phyloP scores from a whole-genome alignment of 768 basidiomycete genomes.

The Podaxis sp. region DNA sequence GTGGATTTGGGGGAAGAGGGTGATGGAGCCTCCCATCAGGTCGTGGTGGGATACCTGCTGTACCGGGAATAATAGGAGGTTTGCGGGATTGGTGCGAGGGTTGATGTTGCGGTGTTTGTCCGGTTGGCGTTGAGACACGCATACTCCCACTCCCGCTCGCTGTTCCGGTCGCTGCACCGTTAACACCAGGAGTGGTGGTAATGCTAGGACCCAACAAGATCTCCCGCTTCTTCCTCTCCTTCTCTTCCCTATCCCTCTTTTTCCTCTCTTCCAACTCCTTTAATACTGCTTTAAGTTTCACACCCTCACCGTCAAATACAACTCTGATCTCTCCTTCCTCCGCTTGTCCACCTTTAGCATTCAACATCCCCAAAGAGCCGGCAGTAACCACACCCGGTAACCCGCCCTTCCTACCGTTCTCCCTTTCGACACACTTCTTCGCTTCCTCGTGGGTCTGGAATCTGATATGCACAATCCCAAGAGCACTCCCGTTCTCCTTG shows the following conservation, averaged over 20 bases:
- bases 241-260: conserved; percentile 44
- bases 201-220: neutral
- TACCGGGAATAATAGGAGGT: neutral
- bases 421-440: conserved; percentile 54
- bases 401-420: conserved; percentile 59
- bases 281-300: conserved; percentile 57
- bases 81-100: neutral
- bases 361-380: conserved; percentile 14
- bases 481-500: conserved; percentile 69
- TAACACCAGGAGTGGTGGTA: neutral
- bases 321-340: conserved; percentile 62
- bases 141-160: conserved; percentile 13
- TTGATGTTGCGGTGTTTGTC: conserved; percentile 10
- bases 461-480: conserved; percentile 78
- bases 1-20: conserved; percentile 16
- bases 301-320: conserved; percentile 76
- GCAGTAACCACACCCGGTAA: conserved; percentile 26
- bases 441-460: conserved; percentile 68
- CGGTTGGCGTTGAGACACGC: conserved; percentile 11
- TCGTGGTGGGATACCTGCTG: neutral
- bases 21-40: conserved; percentile 11
- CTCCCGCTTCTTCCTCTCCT: conserved; percentile 27
- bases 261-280: conserved; percentile 58
- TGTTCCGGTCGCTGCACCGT: neutral
- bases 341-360: conserved; percentile 19